These are phyloP conservation scores for Mycena rebaudengoi DNA, from an alignment of 768 basidiomycete genomes.

Conservation along the genomic window DNA sequence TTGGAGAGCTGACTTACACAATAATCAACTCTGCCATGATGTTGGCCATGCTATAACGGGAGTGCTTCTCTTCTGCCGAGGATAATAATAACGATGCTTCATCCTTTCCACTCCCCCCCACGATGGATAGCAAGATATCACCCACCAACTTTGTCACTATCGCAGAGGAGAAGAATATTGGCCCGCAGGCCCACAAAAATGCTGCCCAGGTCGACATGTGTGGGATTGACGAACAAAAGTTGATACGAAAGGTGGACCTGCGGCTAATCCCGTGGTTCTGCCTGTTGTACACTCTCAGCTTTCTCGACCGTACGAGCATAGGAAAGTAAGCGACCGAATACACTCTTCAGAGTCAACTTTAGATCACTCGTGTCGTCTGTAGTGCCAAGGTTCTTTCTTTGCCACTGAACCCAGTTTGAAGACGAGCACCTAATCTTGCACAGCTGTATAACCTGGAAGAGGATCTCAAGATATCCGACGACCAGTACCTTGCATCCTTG, in stretches of 20 bases:
- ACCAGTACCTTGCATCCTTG: slow-evolving; percentile 72
- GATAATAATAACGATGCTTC: not conserved
- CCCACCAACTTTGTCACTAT: slow-evolving; percentile 3
- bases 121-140: slow-evolving; percentile 22
- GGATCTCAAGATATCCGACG: slow-evolving; percentile 67
- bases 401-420: not conserved
- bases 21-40: too few relatives aligned
- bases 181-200: slow-evolving; percentile 47
- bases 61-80: too few relatives aligned
- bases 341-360: not conserved
- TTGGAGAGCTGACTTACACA: too few relatives aligned
- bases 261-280: slow-evolving; percentile 81
- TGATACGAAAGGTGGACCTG: slow-evolving; percentile 69
- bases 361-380: not conserved
- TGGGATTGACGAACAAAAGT: slow-evolving; percentile 59
- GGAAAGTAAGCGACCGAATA: slow-evolving; percentile 54
- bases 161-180: slow-evolving; percentile 23
- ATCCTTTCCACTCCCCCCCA: not conserved
- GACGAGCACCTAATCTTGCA: not conserved
- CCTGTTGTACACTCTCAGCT: slow-evolving; percentile 78
- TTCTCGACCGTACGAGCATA: slow-evolving; percentile 71
- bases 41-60: too few relatives aligned
- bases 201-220: slow-evolving; percentile 63
- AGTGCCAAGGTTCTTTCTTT: slow-evolving; percentile 69
- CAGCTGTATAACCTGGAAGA: slow-evolving; percentile 67